These are phyloP conservation scores for Vaccinium corymbosum DNA, from an alignment of 148 eudicot species.

Conservation along the genomic window DNA sequence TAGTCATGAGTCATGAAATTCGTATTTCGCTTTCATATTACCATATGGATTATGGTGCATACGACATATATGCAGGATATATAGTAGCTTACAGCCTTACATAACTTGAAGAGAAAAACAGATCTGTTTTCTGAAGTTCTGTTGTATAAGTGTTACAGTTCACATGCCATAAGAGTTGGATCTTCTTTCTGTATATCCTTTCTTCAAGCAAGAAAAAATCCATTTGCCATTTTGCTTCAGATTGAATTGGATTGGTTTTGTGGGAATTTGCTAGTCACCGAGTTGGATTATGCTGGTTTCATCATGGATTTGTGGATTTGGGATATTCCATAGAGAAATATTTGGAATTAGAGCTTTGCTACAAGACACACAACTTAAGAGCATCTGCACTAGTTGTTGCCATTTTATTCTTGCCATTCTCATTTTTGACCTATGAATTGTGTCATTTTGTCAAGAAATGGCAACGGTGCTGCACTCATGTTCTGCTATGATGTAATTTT, in stretches of 20 bases:
- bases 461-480: too few species aligned
- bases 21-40: neutral
- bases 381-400: too few species aligned
- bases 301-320: neutral
- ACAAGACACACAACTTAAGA: too few species aligned
- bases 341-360: too few species aligned
- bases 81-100: neutral
- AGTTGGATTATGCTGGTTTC: neutral
- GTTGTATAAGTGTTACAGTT: neutral
- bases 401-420: too few species aligned
- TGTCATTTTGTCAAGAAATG: too few species aligned
- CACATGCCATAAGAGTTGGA: neutral
- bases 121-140: neutral
- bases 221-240: neutral
- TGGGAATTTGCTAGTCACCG: neutral
- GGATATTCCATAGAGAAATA: too few species aligned
- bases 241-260: neutral
- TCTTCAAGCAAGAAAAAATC: neutral
- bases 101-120: neutral
- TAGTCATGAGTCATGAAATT: conserved; percentile 17
- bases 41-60: neutral
- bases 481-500: too few species aligned
- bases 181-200: neutral
- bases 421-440: too few species aligned
- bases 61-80: neutral